phyloP scores from a whole-genome alignment of 2,329 filamentous ascomycete genomes.

The Phoma sp. region DNA sequence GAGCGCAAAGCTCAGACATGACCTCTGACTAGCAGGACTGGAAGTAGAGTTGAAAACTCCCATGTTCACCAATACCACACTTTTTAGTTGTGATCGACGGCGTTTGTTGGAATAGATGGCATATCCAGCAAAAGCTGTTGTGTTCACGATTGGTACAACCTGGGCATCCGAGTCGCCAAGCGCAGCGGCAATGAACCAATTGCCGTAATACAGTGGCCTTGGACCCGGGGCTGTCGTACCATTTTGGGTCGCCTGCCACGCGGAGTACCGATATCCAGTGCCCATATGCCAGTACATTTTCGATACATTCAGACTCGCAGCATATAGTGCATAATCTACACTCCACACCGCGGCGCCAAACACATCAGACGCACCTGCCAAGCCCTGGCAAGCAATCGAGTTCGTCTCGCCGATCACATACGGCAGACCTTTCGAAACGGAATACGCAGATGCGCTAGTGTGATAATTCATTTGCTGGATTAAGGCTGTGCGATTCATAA shows the following conservation, averaged over 20 bases:
- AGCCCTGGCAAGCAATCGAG: slow-evolving; percentile 68
- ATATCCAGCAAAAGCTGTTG: slow-evolving; percentile 18
- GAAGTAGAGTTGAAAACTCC: slow-evolving; percentile 23
- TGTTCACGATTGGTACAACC: slow-evolving; percentile 21
- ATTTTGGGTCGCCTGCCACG: slow-evolving; percentile 65
- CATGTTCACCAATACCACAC: slow-evolving; percentile 26
- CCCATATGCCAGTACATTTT: slow-evolving; percentile 71
- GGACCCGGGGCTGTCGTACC: slow-evolving; percentile 64
- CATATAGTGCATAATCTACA: slow-evolving; percentile 68
- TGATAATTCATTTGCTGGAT: slow-evolving; percentile 59
- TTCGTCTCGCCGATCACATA: slow-evolving; percentile 69
- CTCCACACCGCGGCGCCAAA: slow-evolving; percentile 73
- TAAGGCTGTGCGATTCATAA: slow-evolving; percentile 69
- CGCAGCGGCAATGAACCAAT: slow-evolving; percentile 64
- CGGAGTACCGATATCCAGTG: slow-evolving; percentile 67
- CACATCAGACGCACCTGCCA: slow-evolving; percentile 68
- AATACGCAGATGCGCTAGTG: slow-evolving; percentile 50
- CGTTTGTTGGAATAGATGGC: slow-evolving; percentile 16
- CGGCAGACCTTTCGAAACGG: slow-evolving; percentile 54
- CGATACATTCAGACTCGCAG: slow-evolving; percentile 60
- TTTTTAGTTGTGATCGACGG: slow-evolving; percentile 9
- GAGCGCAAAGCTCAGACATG: slow-evolving; percentile 12
- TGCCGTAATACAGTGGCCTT: slow-evolving; percentile 63
- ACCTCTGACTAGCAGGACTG: slow-evolving; percentile 4
- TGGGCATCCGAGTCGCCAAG: slow-evolving; percentile 51